phyloP scores from a whole-genome alignment of 345 rosid species.

The Gossypioides kirkii region DNA sequence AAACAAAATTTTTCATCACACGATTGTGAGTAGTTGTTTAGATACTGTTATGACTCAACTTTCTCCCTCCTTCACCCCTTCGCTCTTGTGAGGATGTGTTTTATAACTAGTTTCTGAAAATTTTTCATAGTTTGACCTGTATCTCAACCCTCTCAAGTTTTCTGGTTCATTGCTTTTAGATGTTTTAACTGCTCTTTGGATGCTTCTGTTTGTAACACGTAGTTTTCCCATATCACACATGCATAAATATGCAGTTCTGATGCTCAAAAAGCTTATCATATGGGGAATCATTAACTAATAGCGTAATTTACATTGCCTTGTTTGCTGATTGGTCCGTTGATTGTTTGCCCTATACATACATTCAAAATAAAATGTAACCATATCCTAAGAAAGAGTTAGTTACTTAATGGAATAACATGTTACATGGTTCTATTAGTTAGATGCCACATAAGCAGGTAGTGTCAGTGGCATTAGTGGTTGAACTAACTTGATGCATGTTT shows the following conservation, averaged over 20 bases:
- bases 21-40: constrained; percentile 51
- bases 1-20: constrained; percentile 68
- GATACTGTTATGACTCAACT: not conserved
- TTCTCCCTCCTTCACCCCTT: not conserved
- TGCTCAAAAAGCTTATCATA: not conserved
- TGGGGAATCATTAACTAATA: not conserved
- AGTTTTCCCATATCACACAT: not conserved
- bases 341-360: not conserved
- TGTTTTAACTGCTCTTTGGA: not conserved
- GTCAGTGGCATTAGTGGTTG: not conserved
- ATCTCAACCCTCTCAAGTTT: not conserved
- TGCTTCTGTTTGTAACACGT: not conserved
- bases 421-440: not conserved
- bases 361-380: not conserved
- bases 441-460: not conserved
- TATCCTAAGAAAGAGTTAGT: not conserved
- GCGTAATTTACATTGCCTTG: not conserved
- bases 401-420: not conserved
- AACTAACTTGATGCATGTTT: not conserved
- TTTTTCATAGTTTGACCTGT: not conserved
- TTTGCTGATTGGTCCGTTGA: not conserved
- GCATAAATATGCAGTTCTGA: not conserved
- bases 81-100: not conserved
- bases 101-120: constrained; percentile 2
- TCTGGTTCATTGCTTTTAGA: not conserved